phyloP scores from a whole-genome alignment of 73 alveolate species.

The Durusdinium trenchii region DNA sequence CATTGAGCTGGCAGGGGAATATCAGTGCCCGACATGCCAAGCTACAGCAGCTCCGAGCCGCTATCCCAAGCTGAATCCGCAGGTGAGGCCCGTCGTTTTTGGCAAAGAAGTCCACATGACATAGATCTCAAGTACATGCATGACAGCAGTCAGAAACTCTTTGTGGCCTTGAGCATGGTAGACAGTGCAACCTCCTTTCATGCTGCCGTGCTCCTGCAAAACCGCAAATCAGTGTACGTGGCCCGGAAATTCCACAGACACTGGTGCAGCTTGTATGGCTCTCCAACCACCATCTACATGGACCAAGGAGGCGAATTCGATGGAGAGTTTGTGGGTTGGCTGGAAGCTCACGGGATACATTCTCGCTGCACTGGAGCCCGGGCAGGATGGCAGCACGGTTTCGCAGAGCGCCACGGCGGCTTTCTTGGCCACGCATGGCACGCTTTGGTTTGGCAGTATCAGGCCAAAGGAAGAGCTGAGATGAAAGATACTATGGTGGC shows the following conservation, averaged over 20 bases:
- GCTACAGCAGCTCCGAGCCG: not conserved
- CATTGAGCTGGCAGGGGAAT: not conserved
- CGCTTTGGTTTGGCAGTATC: not conserved
- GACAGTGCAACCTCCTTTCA: not conserved
- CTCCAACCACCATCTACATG: not conserved
- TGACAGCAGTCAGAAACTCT: not conserved
- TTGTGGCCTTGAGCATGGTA: not conserved
- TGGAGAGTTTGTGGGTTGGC: not conserved
- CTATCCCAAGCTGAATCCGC: not conserved
- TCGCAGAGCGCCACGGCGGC: not conserved
- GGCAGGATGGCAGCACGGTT: not conserved
- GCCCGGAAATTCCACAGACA: not conserved
- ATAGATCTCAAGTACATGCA: not conserved
- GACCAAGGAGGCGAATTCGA: conserved; percentile 36
- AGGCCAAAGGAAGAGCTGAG: not conserved
- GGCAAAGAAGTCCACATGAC: not conserved
- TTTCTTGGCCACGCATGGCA: not conserved
- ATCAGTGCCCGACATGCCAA: not conserved
- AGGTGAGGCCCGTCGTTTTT: not conserved
- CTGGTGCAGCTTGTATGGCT: not conserved
- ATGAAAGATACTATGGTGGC: not conserved
- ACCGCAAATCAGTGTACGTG: not conserved
- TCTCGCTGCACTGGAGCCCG: not conserved
- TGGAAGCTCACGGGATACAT: not conserved
- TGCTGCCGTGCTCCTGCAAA: not conserved